Percentiles rank a stretch among this genome's conserved stretches.
phyloP scores from a whole-genome alignment of 2,329 filamentous ascomycete species.

The Fusarium napiforme region DNA sequence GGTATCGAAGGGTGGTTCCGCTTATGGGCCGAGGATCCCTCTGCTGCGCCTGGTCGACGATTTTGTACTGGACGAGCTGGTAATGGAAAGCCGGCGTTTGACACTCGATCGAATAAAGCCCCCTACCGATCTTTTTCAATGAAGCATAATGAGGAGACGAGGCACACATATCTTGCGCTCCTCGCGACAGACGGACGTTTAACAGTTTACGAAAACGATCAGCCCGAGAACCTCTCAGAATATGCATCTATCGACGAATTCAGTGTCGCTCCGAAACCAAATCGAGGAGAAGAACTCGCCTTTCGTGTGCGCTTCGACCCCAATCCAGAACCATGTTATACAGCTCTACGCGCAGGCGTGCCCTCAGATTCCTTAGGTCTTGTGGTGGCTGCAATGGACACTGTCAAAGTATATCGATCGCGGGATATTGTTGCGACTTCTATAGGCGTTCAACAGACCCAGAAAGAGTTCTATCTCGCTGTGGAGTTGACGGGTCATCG shows the following conservation, averaged over 20 bases:
- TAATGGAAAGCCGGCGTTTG: slow-evolving; percentile 63
- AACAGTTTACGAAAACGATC: slow-evolving; percentile 84
- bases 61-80: slow-evolving; percentile 73
- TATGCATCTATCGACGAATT: slow-evolving; percentile 83
- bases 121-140: slow-evolving; percentile 87
- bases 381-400: slow-evolving; percentile 86
- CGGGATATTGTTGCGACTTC: slow-evolving; percentile 65
- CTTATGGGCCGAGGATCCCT: slow-evolving; percentile 91
- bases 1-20: slow-evolving; percentile 91
- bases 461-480: slow-evolving; percentile 86
- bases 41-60: slow-evolving; percentile 80
- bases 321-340: slow-evolving; percentile 83
- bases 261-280: slow-evolving; percentile 75
- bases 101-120: slow-evolving; percentile 65
- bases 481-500: slow-evolving; percentile 79
- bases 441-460: slow-evolving; percentile 65
- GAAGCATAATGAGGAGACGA: slow-evolving; percentile 80
- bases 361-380: slow-evolving; percentile 81
- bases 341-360: slow-evolving; percentile 82
- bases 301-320: slow-evolving; percentile 91
- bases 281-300: slow-evolving; percentile 84
- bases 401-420: slow-evolving; percentile 85
- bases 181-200: slow-evolving; percentile 85
- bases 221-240: slow-evolving; percentile 81
- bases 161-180: slow-evolving; percentile 86